Conservation (phyloP, 495 filamentous ascomycete species). For the Lophiostoma macrostomum region DNA sequence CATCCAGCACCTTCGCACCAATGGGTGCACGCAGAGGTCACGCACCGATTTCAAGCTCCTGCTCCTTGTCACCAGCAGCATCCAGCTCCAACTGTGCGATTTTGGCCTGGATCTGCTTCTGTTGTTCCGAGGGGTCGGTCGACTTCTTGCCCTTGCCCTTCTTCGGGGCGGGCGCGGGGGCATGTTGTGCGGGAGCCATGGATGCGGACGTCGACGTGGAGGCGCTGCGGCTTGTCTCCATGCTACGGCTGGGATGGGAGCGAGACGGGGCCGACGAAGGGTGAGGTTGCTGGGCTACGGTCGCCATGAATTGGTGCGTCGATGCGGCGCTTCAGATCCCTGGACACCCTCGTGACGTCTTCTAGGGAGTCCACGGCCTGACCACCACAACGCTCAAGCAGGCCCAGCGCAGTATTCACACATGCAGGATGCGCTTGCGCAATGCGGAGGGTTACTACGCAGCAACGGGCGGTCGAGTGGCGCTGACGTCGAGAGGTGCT, state of each 20-base stretch:
- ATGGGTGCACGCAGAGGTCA: no score
- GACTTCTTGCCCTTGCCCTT: slow-evolving; percentile 46
- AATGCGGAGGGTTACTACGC: not conserved
- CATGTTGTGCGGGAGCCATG: slow-evolving; percentile 38
- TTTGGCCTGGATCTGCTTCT: slow-evolving; percentile 84
- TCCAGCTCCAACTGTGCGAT: slow-evolving; percentile 94
- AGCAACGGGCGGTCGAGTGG: not conserved
- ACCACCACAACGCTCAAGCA: not conserved
- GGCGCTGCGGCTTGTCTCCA: slow-evolving; percentile 31
- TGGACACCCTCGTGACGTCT: slow-evolving; percentile 23
- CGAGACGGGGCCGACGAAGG: slow-evolving; percentile 14
- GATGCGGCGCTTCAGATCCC: not conserved
- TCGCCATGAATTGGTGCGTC: slow-evolving; percentile 25
- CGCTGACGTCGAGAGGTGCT: slow-evolving; percentile 5
- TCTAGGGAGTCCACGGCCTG: not conserved
- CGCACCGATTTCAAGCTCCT: slow-evolving; percentile 95
- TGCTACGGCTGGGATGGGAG: slow-evolving; percentile 19
- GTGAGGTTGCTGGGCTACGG: slow-evolving; percentile 32
- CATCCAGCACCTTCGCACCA: no score
- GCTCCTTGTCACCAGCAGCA: slow-evolving; percentile 88
- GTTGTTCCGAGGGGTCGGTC: slow-evolving; percentile 76
- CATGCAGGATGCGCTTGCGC: not conserved
- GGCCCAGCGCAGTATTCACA: not conserved
- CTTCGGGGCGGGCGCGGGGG: slow-evolving; percentile 50
- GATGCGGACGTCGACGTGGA: slow-evolving; percentile 30